Base-by-base conservation (phyloP, 139 green algal genomes). In the Chlorella sp. region DNA sequence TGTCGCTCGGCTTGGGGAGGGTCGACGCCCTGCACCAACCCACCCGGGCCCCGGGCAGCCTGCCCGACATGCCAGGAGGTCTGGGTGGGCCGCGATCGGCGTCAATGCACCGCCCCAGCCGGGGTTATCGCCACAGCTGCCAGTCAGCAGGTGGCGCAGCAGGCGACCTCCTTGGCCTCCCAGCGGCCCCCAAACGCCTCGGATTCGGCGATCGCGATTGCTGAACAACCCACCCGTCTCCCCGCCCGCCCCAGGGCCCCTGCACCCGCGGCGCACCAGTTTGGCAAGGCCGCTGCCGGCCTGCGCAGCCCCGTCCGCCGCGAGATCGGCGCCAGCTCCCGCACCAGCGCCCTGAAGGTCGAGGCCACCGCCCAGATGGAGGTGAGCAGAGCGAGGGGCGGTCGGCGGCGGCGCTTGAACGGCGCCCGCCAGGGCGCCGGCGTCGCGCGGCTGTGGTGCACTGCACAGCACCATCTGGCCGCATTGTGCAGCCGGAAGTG, bases 301-400 rank as follows among this genome's bases (percentile, higher is more conserved):
- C 60, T 83, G 22, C 40, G 36, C 8, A 30, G 40, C 36, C 9
- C 41, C 32, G 14, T 19, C 17, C 64, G 80, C 67, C 81, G n/a
- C 30, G 34, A 51, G 41, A 41, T 46, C 40, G 32, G 43, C n/a
- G 22, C 73, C 32, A 26, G 17, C 32, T 48, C 70, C 46, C 43
- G 65, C 30, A n/a, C 41, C 28, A 51, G 7, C 82, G 80, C 30
- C 32, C 16, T 81, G 32, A 70, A 60, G 41, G 69, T 84, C 9
- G 43, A 44, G n/a, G 69, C 82, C 44, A 46, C 64, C 30, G 82
- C 74, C 7, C 73, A 86, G 82, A 86, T 86, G 82, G 82, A 86
- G 82, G 82, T 86, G 64, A 13, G 81, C 58, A 22, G 14, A 14
- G n/a, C 26, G 8, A n/a, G n/a, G n/a, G n/a, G n/a, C n/a, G n/a